Evolutionary conservation across 495 filamentous ascomycete genomes (phyloP).

Genomic region (Astrothelium subdiscretum): DNA sequence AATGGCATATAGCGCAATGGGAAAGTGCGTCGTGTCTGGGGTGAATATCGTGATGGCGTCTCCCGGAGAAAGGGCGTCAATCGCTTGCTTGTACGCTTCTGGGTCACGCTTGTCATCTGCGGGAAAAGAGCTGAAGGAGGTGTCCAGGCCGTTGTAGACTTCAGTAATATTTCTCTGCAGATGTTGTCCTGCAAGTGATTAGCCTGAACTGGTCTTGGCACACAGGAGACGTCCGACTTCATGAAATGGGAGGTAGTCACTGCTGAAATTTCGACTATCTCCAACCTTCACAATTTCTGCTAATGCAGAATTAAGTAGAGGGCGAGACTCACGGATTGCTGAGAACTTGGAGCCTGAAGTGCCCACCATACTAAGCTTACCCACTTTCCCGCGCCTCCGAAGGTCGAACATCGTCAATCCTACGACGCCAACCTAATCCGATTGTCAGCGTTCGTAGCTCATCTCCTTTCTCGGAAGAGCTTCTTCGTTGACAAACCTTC

Average conservation of each 20-base stretch:
- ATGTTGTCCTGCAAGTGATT: slow-evolving; percentile 50
- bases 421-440: slow-evolving; percentile 59
- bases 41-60: slow-evolving; percentile 96
- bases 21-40: slow-evolving; percentile 84
- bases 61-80: slow-evolving; percentile 69
- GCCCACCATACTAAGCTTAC: slow-evolving; percentile 77
- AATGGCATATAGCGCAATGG: slow-evolving; percentile 90
- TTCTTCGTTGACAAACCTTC: slow-evolving; percentile 14
- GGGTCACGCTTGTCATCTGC: slow-evolving; percentile 59
- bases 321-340: slow-evolving; percentile 72
- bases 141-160: slow-evolving; percentile 79
- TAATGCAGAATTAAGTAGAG: no score
- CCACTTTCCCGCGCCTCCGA: slow-evolving; percentile 76
- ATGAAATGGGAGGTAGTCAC: no score
- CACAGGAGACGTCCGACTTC: no score
- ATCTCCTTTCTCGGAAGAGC: slow-evolving; percentile 36
- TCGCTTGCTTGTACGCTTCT: slow-evolving; percentile 79
- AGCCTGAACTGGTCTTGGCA: slow-evolving; percentile 2
- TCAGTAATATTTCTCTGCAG: slow-evolving; percentile 78
- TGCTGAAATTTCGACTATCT: neutral
- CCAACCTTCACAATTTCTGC: neutral
- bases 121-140: slow-evolving; percentile 71
- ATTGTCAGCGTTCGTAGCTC: neutral
- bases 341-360: slow-evolving; percentile 81
- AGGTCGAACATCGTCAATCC: slow-evolving; percentile 85